These are phyloP conservation scores for Dissophora globulifera DNA, from an alignment of 192 early-diverging fungal species.

Conservation along the genomic window DNA sequence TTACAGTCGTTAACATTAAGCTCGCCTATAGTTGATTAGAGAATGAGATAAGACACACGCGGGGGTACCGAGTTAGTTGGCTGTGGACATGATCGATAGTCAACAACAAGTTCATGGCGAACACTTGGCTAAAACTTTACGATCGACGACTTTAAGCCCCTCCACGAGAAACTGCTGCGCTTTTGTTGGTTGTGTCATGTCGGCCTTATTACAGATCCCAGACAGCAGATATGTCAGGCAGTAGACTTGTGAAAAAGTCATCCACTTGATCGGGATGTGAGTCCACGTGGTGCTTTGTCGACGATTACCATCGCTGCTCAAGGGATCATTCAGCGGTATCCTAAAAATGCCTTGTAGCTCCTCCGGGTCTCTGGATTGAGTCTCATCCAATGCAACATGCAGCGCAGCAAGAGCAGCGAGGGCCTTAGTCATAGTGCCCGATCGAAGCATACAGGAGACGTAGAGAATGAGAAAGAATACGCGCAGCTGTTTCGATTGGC, in stretches of 20 bases:
- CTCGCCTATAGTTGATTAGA: conserved; percentile 21
- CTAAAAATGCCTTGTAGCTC: conserved; percentile 38
- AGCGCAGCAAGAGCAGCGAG: conserved; percentile 18
- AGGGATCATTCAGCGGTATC: conserved; percentile 8
- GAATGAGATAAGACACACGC: too few species aligned
- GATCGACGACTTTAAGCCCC: conserved; percentile 48
- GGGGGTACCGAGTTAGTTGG: too few species aligned
- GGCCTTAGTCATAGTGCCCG: conserved; percentile 14
- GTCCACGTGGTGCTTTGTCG: neutral
- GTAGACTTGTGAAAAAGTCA: conserved; percentile 53
- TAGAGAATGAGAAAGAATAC: conserved; percentile 46
- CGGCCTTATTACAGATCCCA: conserved; percentile 52
- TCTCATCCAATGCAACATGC: conserved; percentile 28
- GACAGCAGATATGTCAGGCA: conserved; percentile 49
- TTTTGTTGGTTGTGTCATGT: conserved; percentile 48
- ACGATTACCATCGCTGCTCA: neutral
- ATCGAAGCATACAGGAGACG: conserved; percentile 39
- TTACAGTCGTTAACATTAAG: conserved; percentile 44
- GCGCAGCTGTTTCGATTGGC: conserved; percentile 32
- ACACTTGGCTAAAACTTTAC: conserved; percentile 6
- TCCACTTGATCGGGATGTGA: conserved; percentile 39
- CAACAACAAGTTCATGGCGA: neutral
- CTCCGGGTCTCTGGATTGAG: conserved; percentile 18
- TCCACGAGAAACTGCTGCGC: conserved; percentile 36
- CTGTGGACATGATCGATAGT: too few species aligned